Percentiles rank a stretch among this genome's conserved stretches.
Conservation (phyloP, 2,329 filamentous ascomycete genomes). For the Aspergillus sp. region DNA sequence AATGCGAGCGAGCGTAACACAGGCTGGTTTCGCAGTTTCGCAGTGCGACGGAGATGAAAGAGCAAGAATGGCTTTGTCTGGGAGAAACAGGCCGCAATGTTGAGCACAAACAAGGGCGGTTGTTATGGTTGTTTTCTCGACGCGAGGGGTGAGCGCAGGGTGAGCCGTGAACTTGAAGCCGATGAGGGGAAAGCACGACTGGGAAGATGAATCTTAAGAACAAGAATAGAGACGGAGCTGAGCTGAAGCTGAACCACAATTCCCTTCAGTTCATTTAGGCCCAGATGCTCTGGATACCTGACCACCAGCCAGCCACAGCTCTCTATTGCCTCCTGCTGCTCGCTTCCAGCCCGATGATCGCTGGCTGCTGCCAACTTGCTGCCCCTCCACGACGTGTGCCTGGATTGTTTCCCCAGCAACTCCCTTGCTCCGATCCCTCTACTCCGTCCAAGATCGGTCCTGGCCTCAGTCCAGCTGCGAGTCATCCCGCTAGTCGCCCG, state of each 20-base stretch:
- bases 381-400: slow-evolving; percentile 3
- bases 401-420: slow-evolving; percentile 22
- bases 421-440: slow-evolving; percentile 19
- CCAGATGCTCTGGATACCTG: neutral
- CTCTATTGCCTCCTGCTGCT: neutral
- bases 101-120: neutral
- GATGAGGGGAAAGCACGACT: slow-evolving; percentile 7
- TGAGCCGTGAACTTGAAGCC: neutral
- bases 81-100: neutral
- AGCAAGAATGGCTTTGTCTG: slow-evolving; percentile 19
- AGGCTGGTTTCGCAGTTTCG: neutral
- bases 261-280: neutral
- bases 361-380: slow-evolving; percentile 1
- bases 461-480: slow-evolving; percentile 4
- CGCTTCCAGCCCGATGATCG: neutral
- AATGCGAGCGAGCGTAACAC: neutral
- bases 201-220: neutral
- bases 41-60: neutral
- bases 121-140: neutral
- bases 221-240: neutral
- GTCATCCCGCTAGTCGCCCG: slow-evolving; percentile 7
- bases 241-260: slow-evolving; percentile 6
- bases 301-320: neutral
- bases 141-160: neutral
- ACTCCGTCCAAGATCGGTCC: neutral